These are phyloP conservation scores for Gilbertella persicaria DNA, from an alignment of 371 early-diverging fungal genomes.

Conservation along the genomic window DNA sequence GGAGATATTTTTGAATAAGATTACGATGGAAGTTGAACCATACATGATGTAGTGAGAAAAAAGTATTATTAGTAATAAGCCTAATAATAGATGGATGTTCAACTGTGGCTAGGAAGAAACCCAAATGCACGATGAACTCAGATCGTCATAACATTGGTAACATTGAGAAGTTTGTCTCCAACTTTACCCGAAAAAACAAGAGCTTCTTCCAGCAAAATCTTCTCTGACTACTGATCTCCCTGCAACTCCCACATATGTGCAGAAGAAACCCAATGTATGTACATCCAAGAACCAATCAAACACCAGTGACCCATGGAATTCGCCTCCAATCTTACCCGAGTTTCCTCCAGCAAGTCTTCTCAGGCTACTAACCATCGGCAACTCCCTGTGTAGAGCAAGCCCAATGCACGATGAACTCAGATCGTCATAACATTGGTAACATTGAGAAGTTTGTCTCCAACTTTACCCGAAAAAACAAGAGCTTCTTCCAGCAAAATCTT, in stretches of 20 bases:
- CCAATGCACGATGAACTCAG: conserved; percentile 21
- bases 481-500: conserved; percentile 20
- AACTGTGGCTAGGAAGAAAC: conserved; percentile 23
- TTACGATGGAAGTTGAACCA: conserved; percentile 18
- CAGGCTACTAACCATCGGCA: too few species aligned
- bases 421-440: conserved; percentile 26
- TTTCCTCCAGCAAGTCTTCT: conserved; percentile 19
- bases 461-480: conserved; percentile 19
- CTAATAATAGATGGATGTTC: conserved; percentile 19
- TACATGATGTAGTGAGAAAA: conserved; percentile 13
- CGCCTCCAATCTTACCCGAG: conserved; percentile 20
- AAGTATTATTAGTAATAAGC: conserved; percentile 13
- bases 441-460: conserved; percentile 21
- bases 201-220: conserved; percentile 19
- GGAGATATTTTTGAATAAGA: conserved; percentile 15
- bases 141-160: conserved; percentile 26
- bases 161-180: conserved; percentile 21
- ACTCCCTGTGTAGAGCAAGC: too few species aligned
- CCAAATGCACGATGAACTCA: conserved; percentile 22
- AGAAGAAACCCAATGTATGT: conserved; percentile 19
- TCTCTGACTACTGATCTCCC: conserved; percentile 22
- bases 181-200: conserved; percentile 19
- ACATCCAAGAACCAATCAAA: conserved; percentile 20
- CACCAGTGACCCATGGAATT: conserved; percentile 20
- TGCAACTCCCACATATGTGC: conserved; percentile 17